These are phyloP conservation scores for Soucietia sequanensis DNA, from an alignment of 805 yeast genomes.

Conservation along the genomic window DNA sequence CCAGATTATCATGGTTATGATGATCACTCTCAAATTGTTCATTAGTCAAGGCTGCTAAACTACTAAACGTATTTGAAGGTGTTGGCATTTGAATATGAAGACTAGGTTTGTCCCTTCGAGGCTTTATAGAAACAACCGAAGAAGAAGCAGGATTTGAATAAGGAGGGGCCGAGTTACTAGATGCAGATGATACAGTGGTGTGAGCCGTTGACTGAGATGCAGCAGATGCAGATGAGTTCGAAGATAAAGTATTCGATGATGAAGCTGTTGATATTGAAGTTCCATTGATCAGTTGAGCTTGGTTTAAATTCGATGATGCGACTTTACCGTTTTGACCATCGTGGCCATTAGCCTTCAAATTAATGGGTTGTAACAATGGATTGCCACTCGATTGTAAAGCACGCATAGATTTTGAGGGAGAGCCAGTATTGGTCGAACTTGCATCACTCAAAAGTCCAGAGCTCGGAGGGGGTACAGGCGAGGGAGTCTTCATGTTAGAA, in stretches of 20 bases:
- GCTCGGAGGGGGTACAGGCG: slow-evolving; percentile 32
- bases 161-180: not conserved
- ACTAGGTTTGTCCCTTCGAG: slow-evolving; percentile 50
- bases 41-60: slow-evolving; percentile 38
- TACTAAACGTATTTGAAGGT: slow-evolving; percentile 46
- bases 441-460: slow-evolving; percentile 13
- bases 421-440: slow-evolving; percentile 18
- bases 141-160: slow-evolving; percentile 8
- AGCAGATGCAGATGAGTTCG: slow-evolving; percentile 1
- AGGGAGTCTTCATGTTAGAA: slow-evolving; percentile 31
- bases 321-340: not conserved
- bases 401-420: slow-evolving; percentile 48
- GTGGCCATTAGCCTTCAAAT: slow-evolving; percentile 33
- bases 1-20: slow-evolving; percentile 10
- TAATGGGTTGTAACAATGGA: slow-evolving; percentile 56
- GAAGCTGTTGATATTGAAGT: not conserved
- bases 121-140: slow-evolving; percentile 18
- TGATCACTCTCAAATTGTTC: slow-evolving; percentile 16
- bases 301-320: not conserved
- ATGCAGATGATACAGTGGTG: slow-evolving; percentile 2
- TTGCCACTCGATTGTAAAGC: slow-evolving; percentile 45
- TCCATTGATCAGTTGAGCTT: no score
- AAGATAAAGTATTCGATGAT: not conserved
- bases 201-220: slow-evolving; percentile 2
- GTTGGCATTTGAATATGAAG: slow-evolving; percentile 74